Evolutionary conservation across 192 early-diverging fungal species (phyloP).

Genomic region (Phlyctochytrium arcticum): DNA sequence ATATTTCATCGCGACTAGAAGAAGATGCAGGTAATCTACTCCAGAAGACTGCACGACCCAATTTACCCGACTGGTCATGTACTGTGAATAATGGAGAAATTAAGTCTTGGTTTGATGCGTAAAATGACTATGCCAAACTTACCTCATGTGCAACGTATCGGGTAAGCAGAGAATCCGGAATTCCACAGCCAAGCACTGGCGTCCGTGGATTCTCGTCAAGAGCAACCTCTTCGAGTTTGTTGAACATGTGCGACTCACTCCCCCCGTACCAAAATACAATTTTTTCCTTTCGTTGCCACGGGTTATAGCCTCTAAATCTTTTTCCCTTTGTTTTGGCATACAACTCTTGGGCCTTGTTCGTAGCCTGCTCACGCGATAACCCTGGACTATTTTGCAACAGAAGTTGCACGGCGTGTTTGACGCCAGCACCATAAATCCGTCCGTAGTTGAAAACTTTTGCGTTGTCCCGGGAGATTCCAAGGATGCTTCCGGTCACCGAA

Average conservation of each 20-base stretch:
- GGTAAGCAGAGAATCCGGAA: constrained; percentile 76
- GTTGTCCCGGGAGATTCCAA: constrained; percentile 80
- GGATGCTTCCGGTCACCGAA: constrained; percentile 82
- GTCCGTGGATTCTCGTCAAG: constrained; percentile 68
- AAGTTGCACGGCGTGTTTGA: constrained; percentile 73
- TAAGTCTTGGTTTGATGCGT: constrained; percentile 15
- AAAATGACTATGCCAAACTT: constrained; percentile 1
- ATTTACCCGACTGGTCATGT: constrained; percentile 84
- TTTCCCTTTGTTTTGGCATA: constrained; percentile 82
- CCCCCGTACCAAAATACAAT: constrained; percentile 81
- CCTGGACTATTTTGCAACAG: constrained; percentile 75
- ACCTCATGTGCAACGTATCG: constrained; percentile 36
- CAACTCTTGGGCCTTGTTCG: constrained; percentile 60
- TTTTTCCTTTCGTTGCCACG: neutral
- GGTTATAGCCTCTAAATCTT: constrained; percentile 18
- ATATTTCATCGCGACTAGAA: constrained; percentile 84
- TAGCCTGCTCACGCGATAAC: constrained; percentile 61
- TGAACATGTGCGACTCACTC: constrained; percentile 93
- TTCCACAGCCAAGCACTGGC: constrained; percentile 80
- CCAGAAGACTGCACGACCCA: constrained; percentile 99
- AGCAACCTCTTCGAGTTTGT: constrained; percentile 80
- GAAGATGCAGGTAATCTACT: constrained; percentile 92
- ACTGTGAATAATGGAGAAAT: constrained; percentile 48
- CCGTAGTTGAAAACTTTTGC: constrained; percentile 97
- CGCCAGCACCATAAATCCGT: constrained; percentile 93